Base-by-base conservation (phyloP, 2,329 filamentous ascomycete genomes). In the Trichoderma hamatum region DNA sequence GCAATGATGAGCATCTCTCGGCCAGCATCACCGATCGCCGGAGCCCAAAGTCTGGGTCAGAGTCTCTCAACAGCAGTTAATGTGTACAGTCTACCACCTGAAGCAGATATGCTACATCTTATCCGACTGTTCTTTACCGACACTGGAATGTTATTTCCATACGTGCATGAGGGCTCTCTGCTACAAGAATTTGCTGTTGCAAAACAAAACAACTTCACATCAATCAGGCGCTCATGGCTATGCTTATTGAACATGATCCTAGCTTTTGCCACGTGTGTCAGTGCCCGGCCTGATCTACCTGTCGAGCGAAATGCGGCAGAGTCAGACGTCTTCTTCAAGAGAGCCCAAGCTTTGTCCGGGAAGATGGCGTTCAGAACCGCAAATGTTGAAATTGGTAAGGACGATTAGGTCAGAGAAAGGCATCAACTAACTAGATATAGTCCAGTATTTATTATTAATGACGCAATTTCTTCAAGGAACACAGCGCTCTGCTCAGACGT, bases 111-210 rank as follows among this genome's bases (percentile, higher is more conserved):
- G 32, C 3, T 56, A 16, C 49, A 66, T 30, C 62, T 66, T 11
- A 56, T 66, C 16, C 21, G 49, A 28, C 62, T 54, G 10, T 66
- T 66, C 62, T 66, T 66, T 56, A 30, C 62, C 11, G 62, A 66
- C n/a, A 66, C 62, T 6, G 62, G 62, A 9, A 66, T 66, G 62
- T 16, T 66, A 36, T 66, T 66, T 43, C 62, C 62, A 43, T 66
- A 66, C 49, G 49, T 66, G 3, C 62, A 66, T 9, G 62, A 66
- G 28, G 49, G 62, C 49, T 55, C 62, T 16, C 34, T 66, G 16
- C 52, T 54, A 2, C n/a, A 66, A 24, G 52, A 54, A 21, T 66
- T 66, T 34, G 62, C 32, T 10, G 32, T 24, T 1, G 62, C 52
- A 21, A 66, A 66, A 24, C 51, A 56, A 16, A 56, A 55, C 51